Evolutionary conservation across 495 filamentous ascomycete species (phyloP).

Genomic region (Ascodesmis nigricans): DNA sequence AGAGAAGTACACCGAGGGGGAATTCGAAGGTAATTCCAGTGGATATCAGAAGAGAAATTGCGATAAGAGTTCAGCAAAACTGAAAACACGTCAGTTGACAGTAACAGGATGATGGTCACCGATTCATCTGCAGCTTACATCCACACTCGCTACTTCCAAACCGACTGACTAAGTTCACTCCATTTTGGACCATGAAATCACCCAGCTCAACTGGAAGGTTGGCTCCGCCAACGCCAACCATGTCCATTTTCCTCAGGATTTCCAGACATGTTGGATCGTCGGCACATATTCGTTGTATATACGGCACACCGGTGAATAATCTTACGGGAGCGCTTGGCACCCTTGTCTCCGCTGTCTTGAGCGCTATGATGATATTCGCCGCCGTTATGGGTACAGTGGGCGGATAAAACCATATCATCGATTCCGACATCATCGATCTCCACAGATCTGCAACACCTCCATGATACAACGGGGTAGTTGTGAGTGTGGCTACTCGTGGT

Average conservation of each 20-base stretch:
- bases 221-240: conserved; percentile 38
- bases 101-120: conserved; percentile 22
- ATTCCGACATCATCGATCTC: conserved; percentile 30
- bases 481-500: conserved; percentile 28
- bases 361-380: conserved; percentile 25
- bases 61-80: conserved; percentile 24
- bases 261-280: conserved; percentile 22
- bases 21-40: conserved; percentile 44
- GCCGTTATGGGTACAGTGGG: conserved; percentile 29
- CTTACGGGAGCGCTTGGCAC: conserved; percentile 16
- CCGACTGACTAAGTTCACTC: conserved; percentile 31
- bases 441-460: conserved; percentile 38
- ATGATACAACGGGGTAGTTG: conserved; percentile 39
- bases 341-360: conserved; percentile 16
- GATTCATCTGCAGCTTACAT: conserved; percentile 31
- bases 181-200: conserved; percentile 25
- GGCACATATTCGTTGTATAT: conserved; percentile 30
- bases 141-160: conserved; percentile 39
- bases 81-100: conserved; percentile 1
- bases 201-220: conserved; percentile 29
- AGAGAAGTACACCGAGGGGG: conserved; percentile 15
- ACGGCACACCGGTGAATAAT: conserved; percentile 37
- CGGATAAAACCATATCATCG: conserved; percentile 35
- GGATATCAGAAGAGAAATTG: conserved; percentile 30
- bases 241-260: conserved; percentile 27